These are phyloP conservation scores for Alternaria longipes DNA, from an alignment of 2,329 filamentous ascomycete genomes.

Conservation along the genomic window DNA sequence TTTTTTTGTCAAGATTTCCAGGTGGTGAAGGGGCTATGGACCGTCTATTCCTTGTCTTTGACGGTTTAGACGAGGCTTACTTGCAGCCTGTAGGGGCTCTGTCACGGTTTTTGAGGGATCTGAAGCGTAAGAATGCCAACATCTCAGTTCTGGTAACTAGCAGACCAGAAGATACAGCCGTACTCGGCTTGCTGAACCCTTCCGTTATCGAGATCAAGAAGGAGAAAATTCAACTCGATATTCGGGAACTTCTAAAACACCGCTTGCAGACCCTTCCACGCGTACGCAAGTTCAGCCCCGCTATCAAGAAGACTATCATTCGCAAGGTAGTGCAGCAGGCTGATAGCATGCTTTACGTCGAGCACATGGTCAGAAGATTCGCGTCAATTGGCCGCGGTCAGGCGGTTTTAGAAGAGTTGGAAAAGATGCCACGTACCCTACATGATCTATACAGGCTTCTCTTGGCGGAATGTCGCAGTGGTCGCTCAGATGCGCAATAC, in stretches of 20 bases:
- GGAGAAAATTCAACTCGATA: background rate
- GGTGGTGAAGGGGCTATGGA: background rate
- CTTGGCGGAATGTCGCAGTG: conserved; percentile 25
- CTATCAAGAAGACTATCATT: conserved; percentile 42
- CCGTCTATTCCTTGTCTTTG: background rate
- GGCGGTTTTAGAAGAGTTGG: conserved; percentile 42
- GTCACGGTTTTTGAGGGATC: background rate
- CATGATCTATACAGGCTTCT: conserved; percentile 27
- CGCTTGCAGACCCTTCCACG: conserved; percentile 2
- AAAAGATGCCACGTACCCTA: conserved; percentile 30
- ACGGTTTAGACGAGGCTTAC: conserved; percentile 7
- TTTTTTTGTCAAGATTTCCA: conserved; percentile 5
- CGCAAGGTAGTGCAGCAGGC: conserved; percentile 42
- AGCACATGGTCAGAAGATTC: conserved; percentile 46
- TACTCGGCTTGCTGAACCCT: background rate
- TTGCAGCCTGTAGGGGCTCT: conserved; percentile 1
- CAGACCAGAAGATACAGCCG: conserved; percentile 3
- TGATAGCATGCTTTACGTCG: conserved; percentile 50
- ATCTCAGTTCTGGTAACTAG: conserved; percentile 2
- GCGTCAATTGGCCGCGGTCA: conserved; percentile 46
- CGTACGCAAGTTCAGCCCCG: conserved; percentile 28
- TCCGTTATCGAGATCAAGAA: background rate
- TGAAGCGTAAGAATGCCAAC: background rate
- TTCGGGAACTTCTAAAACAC: background rate
- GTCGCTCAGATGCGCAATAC: conserved; percentile 27